Percentiles rank a stretch among this genome's conserved stretches.
phyloP scores from a whole-genome alignment of 192 early-diverging fungal genomes.

The Haplosporangium gracile region DNA sequence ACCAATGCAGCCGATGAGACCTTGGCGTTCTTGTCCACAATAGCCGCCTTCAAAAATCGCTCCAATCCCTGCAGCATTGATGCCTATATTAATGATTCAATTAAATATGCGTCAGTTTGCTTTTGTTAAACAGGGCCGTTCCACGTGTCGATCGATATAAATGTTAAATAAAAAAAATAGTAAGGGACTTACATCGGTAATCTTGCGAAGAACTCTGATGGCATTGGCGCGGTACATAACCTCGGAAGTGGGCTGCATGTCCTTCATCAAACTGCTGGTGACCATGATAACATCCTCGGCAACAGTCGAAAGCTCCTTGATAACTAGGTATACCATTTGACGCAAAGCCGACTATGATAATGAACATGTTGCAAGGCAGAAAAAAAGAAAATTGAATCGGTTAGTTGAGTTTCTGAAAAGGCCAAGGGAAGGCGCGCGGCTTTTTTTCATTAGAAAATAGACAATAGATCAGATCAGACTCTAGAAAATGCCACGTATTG shows the following conservation, averaged over 20 bases:
- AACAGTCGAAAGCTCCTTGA: conserved; percentile 94
- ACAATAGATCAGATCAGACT: neutral
- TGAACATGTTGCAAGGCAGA: neutral
- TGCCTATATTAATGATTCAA: conserved; percentile 59
- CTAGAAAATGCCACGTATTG: neutral
- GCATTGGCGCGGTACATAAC: conserved; percentile 95
- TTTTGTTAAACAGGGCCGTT: neutral
- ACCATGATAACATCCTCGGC: conserved; percentile 99
- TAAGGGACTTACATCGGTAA: conserved; percentile 83
- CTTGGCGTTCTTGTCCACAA: conserved; percentile 93
- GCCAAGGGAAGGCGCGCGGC: neutral
- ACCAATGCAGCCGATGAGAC: conserved; percentile 94
- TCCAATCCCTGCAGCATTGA: conserved; percentile 97
- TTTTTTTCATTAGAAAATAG: neutral
- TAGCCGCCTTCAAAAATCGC: conserved; percentile 95
- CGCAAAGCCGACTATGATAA: conserved; percentile 83
- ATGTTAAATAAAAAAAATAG: too few species aligned
- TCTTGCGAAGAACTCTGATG: conserved; percentile 94
- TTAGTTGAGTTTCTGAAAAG: neutral
- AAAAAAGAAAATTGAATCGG: conserved; percentile 3
- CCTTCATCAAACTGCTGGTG: conserved; percentile 94
- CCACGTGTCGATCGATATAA: neutral
- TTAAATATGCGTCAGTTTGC: neutral
- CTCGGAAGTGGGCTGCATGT: conserved; percentile 95
- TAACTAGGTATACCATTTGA: conserved; percentile 97